A percentile compares a stretch with the other conserved stretches of the same genome.
Conservation (phyloP, 495 filamentous ascomycete species). For the Penicillium ochrochloron region DNA sequence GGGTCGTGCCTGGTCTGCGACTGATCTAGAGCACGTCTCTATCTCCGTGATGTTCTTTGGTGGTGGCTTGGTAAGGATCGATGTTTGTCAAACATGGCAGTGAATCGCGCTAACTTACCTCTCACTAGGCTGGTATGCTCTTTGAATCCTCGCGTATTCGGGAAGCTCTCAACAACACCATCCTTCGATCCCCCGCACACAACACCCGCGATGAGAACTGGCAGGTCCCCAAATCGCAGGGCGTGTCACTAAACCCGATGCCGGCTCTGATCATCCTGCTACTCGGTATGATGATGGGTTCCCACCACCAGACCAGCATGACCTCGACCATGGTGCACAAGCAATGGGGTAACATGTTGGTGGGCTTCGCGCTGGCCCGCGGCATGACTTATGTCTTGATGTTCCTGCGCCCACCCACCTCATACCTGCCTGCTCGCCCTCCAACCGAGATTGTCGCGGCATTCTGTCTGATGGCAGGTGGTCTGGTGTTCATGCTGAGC, state of each 20-base stretch:
- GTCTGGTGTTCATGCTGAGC: slow-evolving; percentile 91
- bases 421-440: slow-evolving; percentile 84
- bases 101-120: slow-evolving; percentile 1
- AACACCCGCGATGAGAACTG: slow-evolving; percentile 56
- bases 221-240: slow-evolving; percentile 67
- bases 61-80: slow-evolving; percentile 74
- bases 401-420: slow-evolving; percentile 82
- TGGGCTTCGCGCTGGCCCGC: slow-evolving; percentile 78
- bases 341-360: slow-evolving; percentile 89
- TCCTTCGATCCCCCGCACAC: slow-evolving; percentile 47
- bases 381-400: slow-evolving; percentile 78
- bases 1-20: slow-evolving; percentile 71
- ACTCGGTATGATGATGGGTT: slow-evolving; percentile 92
- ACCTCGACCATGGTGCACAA: slow-evolving; percentile 91
- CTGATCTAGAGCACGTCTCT: slow-evolving; percentile 89
- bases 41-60: slow-evolving; percentile 95
- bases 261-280: slow-evolving; percentile 85
- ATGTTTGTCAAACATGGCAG: neutral
- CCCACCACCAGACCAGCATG: slow-evolving; percentile 84
- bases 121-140: slow-evolving; percentile 79
- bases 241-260: slow-evolving; percentile 84
- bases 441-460: slow-evolving; percentile 84
- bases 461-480: slow-evolving; percentile 87
- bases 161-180: slow-evolving; percentile 69
- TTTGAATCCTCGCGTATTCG: slow-evolving; percentile 78